phyloP scores from a whole-genome alignment of 371 early-diverging fungal genomes.

The Nosema muscidifuracis region DNA sequence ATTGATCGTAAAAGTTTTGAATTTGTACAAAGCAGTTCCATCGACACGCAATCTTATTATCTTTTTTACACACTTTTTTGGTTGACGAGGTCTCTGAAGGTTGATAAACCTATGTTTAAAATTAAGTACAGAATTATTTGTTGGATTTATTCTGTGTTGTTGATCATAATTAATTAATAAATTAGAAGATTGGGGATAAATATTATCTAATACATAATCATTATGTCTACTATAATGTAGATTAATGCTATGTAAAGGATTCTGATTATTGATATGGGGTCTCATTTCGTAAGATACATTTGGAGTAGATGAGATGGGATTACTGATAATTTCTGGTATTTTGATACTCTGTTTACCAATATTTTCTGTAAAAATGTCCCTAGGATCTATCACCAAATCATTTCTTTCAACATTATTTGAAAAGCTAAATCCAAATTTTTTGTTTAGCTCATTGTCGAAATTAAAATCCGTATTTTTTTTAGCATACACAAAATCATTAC shows the following conservation, averaged over 20 bases:
- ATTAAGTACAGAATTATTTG: not conserved
- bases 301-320: too few relatives aligned
- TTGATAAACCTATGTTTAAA: not conserved
- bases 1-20: not conserved
- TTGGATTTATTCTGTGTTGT: not conserved
- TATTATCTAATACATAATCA: too few relatives aligned
- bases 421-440: not conserved
- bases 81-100: not conserved
- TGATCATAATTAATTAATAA: too few relatives aligned
- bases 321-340: too few relatives aligned
- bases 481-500: not conserved
- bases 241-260: too few relatives aligned
- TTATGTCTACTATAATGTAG: too few relatives aligned
- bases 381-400: not conserved
- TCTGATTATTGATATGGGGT: too few relatives aligned
- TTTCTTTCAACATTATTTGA: not conserved
- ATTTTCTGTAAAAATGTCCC: conserved; percentile 3
- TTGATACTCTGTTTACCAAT: too few relatives aligned
- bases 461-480: not conserved
- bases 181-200: too few relatives aligned
- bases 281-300: too few relatives aligned
- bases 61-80: not conserved
- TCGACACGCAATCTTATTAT: not conserved
- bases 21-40: not conserved
- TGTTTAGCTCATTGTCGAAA: not conserved